Evolutionary conservation across 495 filamentous ascomycete genomes (phyloP), one percentile per base, ranked within the genome.

Genomic region (Neurospora sp.): DNA sequence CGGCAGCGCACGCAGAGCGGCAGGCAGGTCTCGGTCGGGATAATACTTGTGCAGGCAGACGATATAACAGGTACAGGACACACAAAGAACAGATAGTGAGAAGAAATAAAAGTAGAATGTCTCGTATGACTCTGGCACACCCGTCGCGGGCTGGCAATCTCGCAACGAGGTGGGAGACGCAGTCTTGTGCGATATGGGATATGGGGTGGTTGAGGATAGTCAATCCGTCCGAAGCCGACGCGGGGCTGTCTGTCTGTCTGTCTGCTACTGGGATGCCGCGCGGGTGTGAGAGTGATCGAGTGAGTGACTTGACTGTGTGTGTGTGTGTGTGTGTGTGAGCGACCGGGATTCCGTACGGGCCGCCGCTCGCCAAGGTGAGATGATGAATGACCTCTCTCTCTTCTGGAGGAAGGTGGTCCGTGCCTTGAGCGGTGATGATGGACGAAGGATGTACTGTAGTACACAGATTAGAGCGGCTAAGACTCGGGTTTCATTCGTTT

Each of bases 401-500:
- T 65, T 18, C 27, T 35, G 27, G 22, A 35, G 53, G 14, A 61
- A 61, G 45, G 76, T 77, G 79, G 78, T 75, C 78, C 79, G 79
- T 81, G 79, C 78, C 77, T 79, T 77, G 77, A 70, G 71, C 38
- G 65, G 48, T 53, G 71, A 73, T 71, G 75, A 75, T 72, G 72
- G 53, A 65, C 53, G 27, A 59, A 53, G 45, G 48, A 16, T 65
- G 27, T 35, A 65, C 27, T 78, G 80, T 82, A 82, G 81, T 80
- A 80, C 79, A 79, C 72, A 79, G 79, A 79, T 35, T 18, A 9
- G 76, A 80, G 81, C 82, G 81, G 83, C 77, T 84, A 85, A 76
- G 80, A 81, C 82, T 73, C 78, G 77, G 80, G 82, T 82, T 76
- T 81, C 78, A 82, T 84, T 83, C 81, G 82, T 81, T 78, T 80